Evolutionary conservation across 345 rosid genomes (phyloP), one percentile per base, ranked within the genome.

Genomic region (Nasturtium officinale): DNA sequence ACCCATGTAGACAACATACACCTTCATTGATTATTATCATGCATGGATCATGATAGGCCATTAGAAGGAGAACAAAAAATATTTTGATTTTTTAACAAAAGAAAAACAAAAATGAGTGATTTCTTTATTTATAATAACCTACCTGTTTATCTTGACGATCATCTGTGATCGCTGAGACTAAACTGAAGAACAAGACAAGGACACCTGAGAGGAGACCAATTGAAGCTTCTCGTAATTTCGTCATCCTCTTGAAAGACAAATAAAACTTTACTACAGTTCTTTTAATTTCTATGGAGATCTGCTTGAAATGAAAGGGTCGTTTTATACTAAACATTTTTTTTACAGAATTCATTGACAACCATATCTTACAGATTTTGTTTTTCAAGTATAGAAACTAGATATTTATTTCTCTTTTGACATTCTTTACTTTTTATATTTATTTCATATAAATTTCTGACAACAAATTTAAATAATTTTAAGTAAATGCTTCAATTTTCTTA

Each of bases 1-100:
- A 13, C 84, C 86, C 86, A 83, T 80, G 42, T 83, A 83, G 26
- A 78, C 79, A 29, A 80, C 32, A n/a, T 78, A 78, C 5, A 71
- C 79, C 86, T 83, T 70, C 55, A 53, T 28, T 3, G 51, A 77
- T 43, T 45, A 64, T 23, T 2, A 25, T 21, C 29, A 69, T 47
- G 12, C 54, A 63, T 72, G 45, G 2, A 50, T 35, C 9, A 60
- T 61, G 7, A 50, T 37, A n/a, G 5, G 37, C 8, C 3, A 45
- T 28, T 9, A 56, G 6, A 17, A 2, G 16, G 16, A 33, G 11
- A 20, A 21, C 26, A n/a, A n/a, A 33, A 64, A 55, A 16, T 56
- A 7, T 13, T 43, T 43, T 43, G 18, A 43, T 5, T 1, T 15
- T 12, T 42, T 42, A 33, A 33, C 11, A 8, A 33, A 35, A 35